Conservation (phyloP, 495 filamentous ascomycete genomes). For the Aspergillus affinis region DNA sequence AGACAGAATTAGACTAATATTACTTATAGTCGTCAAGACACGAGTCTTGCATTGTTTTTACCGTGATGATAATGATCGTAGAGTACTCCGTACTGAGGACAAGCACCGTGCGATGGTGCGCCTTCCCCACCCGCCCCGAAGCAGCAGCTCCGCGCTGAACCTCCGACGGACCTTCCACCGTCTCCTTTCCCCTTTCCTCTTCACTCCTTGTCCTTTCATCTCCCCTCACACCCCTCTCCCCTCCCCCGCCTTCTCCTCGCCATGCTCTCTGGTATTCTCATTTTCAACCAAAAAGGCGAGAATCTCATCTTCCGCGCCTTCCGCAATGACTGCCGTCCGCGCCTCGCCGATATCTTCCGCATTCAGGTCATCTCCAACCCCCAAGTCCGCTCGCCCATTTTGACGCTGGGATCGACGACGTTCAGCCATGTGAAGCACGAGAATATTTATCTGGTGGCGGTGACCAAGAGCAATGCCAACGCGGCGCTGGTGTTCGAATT, state of each 20-base stretch:
- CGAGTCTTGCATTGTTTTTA: too few species aligned
- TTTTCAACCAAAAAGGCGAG: constrained; percentile 99
- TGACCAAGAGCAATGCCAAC: constrained; percentile 99
- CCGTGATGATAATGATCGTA: too few species aligned
- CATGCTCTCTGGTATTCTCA: constrained; percentile 94
- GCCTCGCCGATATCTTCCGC: constrained; percentile 97
- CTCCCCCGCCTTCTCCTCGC: constrained; percentile 29
- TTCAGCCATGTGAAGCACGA: constrained; percentile 99
- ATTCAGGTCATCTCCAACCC: constrained; percentile 99
- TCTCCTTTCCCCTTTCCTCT: constrained; percentile 16
- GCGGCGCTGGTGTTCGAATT: constrained; percentile 98
- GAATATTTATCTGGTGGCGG: constrained; percentile 97
- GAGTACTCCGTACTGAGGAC: too few species aligned
- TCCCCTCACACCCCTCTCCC: constrained; percentile 13
- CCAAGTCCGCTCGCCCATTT: constrained; percentile 94
- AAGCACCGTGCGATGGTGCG: too few species aligned
- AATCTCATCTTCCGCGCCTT: constrained; percentile 99
- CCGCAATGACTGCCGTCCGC: constrained; percentile 93
- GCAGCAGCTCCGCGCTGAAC: not conserved
- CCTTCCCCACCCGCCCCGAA: not conserved
- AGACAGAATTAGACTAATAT: not conserved
- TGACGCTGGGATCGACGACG: constrained; percentile 95
- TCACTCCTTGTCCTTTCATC: constrained; percentile 22
- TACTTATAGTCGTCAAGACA: not conserved
- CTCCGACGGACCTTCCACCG: constrained; percentile 3